Evolutionary conservation across 768 basidiomycete genomes (phyloP).

Genomic region (Pleurotus eryngii): DNA sequence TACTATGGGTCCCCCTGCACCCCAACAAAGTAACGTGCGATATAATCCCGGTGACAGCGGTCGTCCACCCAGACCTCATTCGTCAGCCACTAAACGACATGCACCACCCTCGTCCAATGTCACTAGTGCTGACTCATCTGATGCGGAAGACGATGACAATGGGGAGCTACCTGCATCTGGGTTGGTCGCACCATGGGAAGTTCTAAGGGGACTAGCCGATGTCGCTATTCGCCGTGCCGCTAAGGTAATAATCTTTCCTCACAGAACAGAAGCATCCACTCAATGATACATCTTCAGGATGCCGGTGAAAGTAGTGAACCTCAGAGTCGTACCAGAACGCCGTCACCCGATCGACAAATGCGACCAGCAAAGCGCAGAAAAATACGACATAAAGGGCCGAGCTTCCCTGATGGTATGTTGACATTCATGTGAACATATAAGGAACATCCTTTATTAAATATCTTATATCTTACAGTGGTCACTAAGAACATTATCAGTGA

Average conservation of each 20-base stretch:
- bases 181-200: constrained; percentile 85
- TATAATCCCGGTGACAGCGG: constrained; percentile 47
- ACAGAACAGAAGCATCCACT: constrained; percentile 9
- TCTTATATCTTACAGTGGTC: constrained; percentile 52
- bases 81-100: constrained; percentile 54
- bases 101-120: constrained; percentile 62
- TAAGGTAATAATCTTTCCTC: constrained; percentile 45
- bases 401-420: constrained; percentile 72
- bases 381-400: constrained; percentile 60
- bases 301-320: constrained; percentile 72
- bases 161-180: constrained; percentile 79
- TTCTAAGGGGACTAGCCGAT: constrained; percentile 75
- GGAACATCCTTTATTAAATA: constrained; percentile 8
- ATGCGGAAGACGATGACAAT: constrained; percentile 79
- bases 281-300: constrained; percentile 43
- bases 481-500: constrained; percentile 81
- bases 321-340: constrained; percentile 69
- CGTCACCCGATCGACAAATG: constrained; percentile 66
- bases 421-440: background rate
- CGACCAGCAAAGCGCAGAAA: constrained; percentile 73
- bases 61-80: constrained; percentile 19
- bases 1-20: constrained; percentile 45
- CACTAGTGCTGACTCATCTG: constrained; percentile 79
- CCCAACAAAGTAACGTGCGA: constrained; percentile 51
- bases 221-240: constrained; percentile 77